Evolutionary conservation across 495 filamentous ascomycete species (phyloP), one percentile per base, ranked within the genome.

Genomic region (Annulohypoxylon bovei): DNA sequence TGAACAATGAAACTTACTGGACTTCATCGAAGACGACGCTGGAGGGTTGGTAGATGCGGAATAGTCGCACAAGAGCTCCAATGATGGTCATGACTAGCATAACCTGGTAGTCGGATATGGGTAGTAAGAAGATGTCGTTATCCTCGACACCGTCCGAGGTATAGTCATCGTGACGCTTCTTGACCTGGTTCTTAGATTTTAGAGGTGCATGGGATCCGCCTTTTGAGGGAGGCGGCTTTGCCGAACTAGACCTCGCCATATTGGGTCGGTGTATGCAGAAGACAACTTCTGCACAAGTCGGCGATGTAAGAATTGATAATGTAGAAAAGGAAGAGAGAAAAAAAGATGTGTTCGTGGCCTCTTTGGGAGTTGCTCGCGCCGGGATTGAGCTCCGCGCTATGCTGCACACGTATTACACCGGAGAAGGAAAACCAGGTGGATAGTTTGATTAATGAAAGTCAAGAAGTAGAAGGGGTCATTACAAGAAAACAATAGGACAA

Each of bases 11-110:
- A 57, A 75, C 76, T 65, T 89, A 98, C 94, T 99, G 95, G 78
- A 99, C 95, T 86, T 99, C 95, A 77, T 99, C 95, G 78, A 99
- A 99, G 50, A 99, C 95, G 37, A 99, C 95, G 74, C 94, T 98
- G 69, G 89, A 90, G 44, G 95, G 95, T 77, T 98, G 93, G 79
- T 96, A 97, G 81, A 98, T 97, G 77, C 93, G 89, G 85, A 97
- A 99, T 28, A 99, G 81, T 66, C 95, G 90, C 62, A 99, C 94
- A 65, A 89, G 81, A 27, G 90, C 86, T 18, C 91, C 93, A 61
- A 97, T 71, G 46, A 94, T 63, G 44, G 93, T 97, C 65, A 98
- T 79, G 42, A 87, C 76, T 20, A 87, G 80, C 75, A 97, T 82
- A 47, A 92, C 73, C 76, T 91, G 88, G 79, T 93, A 97, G 81